A percentile compares a stretch with the other conserved stretches of the same genome.
phyloP scores from a whole-genome alignment of 1,284 basidiomycete species.

The Sanghuangporus baumii region DNA sequence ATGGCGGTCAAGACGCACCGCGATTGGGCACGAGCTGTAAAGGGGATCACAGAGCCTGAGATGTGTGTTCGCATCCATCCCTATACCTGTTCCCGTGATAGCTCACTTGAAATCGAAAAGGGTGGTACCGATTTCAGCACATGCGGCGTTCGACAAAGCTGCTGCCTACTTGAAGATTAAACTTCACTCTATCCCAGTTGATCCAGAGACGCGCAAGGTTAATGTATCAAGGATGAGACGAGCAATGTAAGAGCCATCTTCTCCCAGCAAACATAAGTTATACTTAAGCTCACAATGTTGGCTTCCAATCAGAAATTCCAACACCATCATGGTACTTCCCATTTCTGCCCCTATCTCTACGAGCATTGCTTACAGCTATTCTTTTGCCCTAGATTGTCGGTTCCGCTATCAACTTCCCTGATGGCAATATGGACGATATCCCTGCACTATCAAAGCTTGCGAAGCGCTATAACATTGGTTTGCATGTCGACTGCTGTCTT shows the following conservation, averaged over 20 bases:
- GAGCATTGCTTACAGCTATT: conserved; percentile 2
- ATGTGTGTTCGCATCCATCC: conserved; percentile 52
- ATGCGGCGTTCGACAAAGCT: conserved; percentile 95
- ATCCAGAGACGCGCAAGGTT: conserved; percentile 76
- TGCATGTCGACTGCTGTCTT: conserved; percentile 93
- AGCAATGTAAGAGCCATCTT: conserved; percentile 64
- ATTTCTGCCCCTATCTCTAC: neutral
- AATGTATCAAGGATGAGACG: conserved; percentile 73
- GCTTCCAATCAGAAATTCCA: conserved; percentile 51
- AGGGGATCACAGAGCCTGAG: conserved; percentile 89
- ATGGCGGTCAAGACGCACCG: conserved; percentile 94
- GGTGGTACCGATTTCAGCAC: conserved; percentile 80
- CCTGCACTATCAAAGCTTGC: conserved; percentile 76
- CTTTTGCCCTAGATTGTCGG: conserved; percentile 65
- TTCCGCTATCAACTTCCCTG: conserved; percentile 89
- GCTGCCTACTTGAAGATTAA: conserved; percentile 91
- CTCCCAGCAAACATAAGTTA: neutral
- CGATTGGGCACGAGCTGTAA: conserved; percentile 84
- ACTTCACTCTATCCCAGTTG: conserved; percentile 84
- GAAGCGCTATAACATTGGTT: conserved; percentile 67
- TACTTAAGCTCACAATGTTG: no score
- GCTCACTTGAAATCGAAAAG: conserved; percentile 34
- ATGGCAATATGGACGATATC: conserved; percentile 89
- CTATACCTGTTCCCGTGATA: neutral
- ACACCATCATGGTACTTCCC: conserved; percentile 72